phyloP scores from a whole-genome alignment of 371 early-diverging fungal genomes.

The Coemansia sp. region DNA sequence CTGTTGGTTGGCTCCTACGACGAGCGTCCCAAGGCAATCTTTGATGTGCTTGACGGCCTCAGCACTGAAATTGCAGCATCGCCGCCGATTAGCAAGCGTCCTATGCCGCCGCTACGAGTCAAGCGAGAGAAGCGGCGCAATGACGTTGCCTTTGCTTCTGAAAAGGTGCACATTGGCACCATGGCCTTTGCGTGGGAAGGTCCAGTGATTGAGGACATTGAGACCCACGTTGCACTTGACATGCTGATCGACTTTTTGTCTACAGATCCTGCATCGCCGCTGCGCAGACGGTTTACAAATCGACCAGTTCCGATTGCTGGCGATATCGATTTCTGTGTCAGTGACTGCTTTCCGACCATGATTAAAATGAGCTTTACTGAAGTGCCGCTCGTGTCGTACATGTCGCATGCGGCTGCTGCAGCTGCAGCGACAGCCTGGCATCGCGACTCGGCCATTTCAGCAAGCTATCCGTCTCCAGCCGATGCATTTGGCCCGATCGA shows the following conservation, averaged over 20 bases:
- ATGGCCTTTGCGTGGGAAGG: conserved; percentile 52
- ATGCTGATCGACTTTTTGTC: conserved; percentile 36
- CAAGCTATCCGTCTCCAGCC: conserved; percentile 38
- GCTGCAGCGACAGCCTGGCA: conserved; percentile 23
- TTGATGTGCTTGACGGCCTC: conserved; percentile 23
- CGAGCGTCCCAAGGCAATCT: conserved; percentile 22
- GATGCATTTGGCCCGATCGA: conserved; percentile 43
- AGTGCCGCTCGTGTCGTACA: conserved; percentile 35
- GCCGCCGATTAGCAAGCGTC: conserved; percentile 11
- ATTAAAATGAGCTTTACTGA: conserved; percentile 42
- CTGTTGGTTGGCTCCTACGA: conserved; percentile 58
- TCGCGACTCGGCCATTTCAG: conserved; percentile 3
- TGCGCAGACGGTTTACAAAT: conserved; percentile 46
- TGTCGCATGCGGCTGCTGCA: conserved; percentile 31
- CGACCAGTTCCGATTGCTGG: conserved; percentile 44
- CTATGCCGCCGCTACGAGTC: conserved; percentile 26
- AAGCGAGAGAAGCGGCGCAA: conserved; percentile 22
- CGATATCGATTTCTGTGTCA: conserved; percentile 23
- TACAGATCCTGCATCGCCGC: conserved; percentile 30
- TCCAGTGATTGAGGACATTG: conserved; percentile 33
- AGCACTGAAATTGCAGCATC: conserved; percentile 30
- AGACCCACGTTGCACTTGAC: conserved; percentile 28
- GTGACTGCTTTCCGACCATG: conserved; percentile 24
- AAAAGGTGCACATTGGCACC: conserved; percentile 34
- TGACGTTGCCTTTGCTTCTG: conserved; percentile 39